Conservation (phyloP, 148 eudicot genomes). For the Camellia japonica region DNA sequence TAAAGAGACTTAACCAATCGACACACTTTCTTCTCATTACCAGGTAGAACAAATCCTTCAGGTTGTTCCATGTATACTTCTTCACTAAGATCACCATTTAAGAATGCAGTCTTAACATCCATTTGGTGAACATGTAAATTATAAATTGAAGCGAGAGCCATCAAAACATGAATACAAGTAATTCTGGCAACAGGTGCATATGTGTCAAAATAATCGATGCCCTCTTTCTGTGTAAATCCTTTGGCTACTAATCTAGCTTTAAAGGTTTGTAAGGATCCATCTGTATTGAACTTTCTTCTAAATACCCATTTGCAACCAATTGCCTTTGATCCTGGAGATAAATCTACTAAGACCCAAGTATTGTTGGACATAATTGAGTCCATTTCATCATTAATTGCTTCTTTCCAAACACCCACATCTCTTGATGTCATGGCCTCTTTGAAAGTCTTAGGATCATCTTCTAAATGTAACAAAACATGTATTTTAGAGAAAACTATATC, state of each 20-base stretch:
- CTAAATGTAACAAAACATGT: background rate
- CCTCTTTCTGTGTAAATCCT: background rate
- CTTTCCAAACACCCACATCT: conserved; percentile 3
- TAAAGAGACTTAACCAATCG: too few relatives aligned
- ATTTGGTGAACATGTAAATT: too few relatives aligned
- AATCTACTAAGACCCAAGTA: background rate
- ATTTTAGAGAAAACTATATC: background rate
- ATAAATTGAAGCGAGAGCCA: too few relatives aligned
- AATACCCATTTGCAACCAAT: background rate
- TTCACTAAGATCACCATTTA: too few relatives aligned
- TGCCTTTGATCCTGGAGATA: background rate
- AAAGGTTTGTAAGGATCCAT: background rate
- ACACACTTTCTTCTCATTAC: too few relatives aligned
- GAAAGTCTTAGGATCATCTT: conserved; percentile 9
- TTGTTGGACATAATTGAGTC: background rate
- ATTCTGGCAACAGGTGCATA: too few relatives aligned
- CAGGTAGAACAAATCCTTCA: too few relatives aligned
- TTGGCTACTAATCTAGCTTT: background rate
- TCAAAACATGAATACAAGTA: too few relatives aligned
- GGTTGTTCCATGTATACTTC: too few relatives aligned
- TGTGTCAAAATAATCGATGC: too few relatives aligned
- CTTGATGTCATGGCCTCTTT: background rate
- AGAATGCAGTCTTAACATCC: too few relatives aligned
- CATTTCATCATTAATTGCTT: background rate
- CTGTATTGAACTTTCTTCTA: background rate